A percentile compares a stretch with the other conserved stretches of the same genome.
These are phyloP conservation scores for Talaromyces sp. DNA, from an alignment of 2,329 filamentous ascomycete genomes.

Conservation along the genomic window DNA sequence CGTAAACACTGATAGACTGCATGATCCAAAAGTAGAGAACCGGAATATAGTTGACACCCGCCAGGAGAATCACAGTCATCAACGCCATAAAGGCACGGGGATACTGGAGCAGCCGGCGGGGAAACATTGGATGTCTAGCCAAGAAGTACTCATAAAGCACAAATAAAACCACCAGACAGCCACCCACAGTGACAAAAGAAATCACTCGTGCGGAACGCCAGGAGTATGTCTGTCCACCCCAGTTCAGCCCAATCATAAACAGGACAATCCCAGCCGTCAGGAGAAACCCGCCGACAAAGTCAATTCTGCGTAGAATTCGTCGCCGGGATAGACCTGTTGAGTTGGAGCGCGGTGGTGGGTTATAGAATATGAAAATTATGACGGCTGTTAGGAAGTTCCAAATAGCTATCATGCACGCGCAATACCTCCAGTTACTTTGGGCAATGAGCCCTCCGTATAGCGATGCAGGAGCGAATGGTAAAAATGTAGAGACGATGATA, in stretches of 20 bases:
- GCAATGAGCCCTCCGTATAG: background rate
- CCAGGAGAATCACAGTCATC: background rate
- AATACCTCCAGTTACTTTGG: background rate
- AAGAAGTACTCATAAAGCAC: background rate
- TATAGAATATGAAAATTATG: background rate
- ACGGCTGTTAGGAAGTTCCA: background rate
- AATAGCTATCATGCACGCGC: background rate
- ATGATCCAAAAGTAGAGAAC: background rate
- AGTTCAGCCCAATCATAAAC: slow-evolving; percentile 25
- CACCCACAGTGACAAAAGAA: background rate
- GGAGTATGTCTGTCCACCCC: slow-evolving; percentile 16
- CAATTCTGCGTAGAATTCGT: slow-evolving; percentile 11
- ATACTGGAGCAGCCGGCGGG: background rate
- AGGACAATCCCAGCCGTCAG: slow-evolving; percentile 20
- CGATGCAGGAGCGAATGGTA: background rate
- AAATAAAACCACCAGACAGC: background rate
- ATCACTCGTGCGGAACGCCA: slow-evolving; percentile 13
- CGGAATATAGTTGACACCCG: background rate
- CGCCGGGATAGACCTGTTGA: background rate
- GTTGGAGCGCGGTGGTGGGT: background rate
- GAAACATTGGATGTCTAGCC: background rate
- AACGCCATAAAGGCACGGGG: background rate
- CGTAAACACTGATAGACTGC: background rate
- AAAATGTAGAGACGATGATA: background rate
- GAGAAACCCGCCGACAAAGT: slow-evolving; percentile 23